Base-by-base conservation (phyloP, 306 rosid genomes). In the Alnus rubra region DNA sequence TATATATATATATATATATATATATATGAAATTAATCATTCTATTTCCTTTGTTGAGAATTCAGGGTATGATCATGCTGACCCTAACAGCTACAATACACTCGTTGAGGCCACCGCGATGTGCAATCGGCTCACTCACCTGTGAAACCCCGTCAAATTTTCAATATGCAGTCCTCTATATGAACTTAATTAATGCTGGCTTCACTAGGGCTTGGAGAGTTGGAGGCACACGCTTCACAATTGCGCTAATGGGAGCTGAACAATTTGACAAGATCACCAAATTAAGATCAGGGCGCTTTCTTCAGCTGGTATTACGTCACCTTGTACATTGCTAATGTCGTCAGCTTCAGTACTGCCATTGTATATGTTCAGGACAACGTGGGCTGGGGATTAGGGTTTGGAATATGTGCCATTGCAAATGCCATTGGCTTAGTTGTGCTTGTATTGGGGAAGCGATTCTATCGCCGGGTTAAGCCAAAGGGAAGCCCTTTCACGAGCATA, bases 331-430 rank as follows among this genome's bases (percentile, higher is more conserved):
- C 67, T 4, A 82, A 51, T 55, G 47, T 75, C 28, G 44, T 75
- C 18, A 62, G 86, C 60, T 75, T 59, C 55, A n/a, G n/a, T n/a
- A 42, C 83, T 0, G 88, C 72, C 33, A 51, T 87, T 30, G 78
- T 87, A n/a, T 87, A 87, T 48, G 12, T 79, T 10, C 63, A 86
- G 71, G 86, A 83, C 7, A 86, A 83, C 13, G 73, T 86, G n/a
- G 82, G 89, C 1, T 83, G 87, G 86, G 84, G 86, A 4, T 53
- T 79, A 56, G 89, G 89, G 37, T 86, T 75, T 14, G 87, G 84
- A 18, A 58, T 86, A 13, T 64, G 86, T 33, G 42, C 71, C 35
- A 50, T 65, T 0, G 30, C 74, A 4, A 76, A 74, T 35, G 64
- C 23, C 14, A 1, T 81, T 23, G 75, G 76, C 7, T 12, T 81